These are phyloP conservation scores for Nakaseomyces glabratus DNA, from an alignment of 1,139 yeast genomes.

Conservation along the genomic window DNA sequence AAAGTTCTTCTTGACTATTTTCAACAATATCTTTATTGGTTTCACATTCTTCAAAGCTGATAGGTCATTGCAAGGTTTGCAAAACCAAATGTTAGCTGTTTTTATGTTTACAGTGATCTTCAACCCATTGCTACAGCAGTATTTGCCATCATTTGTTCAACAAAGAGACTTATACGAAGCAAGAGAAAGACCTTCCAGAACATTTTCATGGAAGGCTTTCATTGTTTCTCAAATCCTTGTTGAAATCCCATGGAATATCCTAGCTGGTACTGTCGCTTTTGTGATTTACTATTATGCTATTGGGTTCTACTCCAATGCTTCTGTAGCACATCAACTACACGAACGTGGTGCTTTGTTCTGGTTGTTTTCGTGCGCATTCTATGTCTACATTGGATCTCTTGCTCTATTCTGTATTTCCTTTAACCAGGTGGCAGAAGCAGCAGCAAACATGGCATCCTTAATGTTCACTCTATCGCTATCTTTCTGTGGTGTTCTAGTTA, in stretches of 20 bases:
- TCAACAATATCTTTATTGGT: conserved; percentile 58
- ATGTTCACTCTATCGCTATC: conserved; percentile 57
- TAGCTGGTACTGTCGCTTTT: conserved; percentile 54
- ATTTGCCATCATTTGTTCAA: conserved; percentile 55
- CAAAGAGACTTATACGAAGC: conserved; percentile 75
- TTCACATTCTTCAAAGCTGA: conserved; percentile 64
- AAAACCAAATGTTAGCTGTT: conserved; percentile 55
- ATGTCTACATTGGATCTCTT: conserved; percentile 48
- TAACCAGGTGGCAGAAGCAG: conserved; percentile 56
- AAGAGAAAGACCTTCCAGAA: conserved; percentile 69
- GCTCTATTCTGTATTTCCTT: conserved; percentile 47
- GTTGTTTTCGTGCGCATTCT: conserved; percentile 46
- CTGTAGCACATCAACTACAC: conserved; percentile 40
- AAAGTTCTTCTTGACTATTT: conserved; percentile 39
- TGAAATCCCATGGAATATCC: conserved; percentile 64
- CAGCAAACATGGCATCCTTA: conserved; percentile 56
- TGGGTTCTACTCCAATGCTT: conserved; percentile 52
- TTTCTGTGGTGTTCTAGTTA: conserved; percentile 73
- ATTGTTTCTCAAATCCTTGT: conserved; percentile 50
- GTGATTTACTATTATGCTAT: conserved; percentile 75
- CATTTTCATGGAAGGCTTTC: conserved; percentile 50
- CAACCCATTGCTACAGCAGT: conserved; percentile 57
- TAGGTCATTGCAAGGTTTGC: conserved; percentile 48
- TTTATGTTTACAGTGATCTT: conserved; percentile 55
- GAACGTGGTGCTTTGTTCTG: conserved; percentile 59